Evolutionary conservation across 1,284 basidiomycete genomes (phyloP).

Genomic region (Apiotrichum porosum): DNA sequence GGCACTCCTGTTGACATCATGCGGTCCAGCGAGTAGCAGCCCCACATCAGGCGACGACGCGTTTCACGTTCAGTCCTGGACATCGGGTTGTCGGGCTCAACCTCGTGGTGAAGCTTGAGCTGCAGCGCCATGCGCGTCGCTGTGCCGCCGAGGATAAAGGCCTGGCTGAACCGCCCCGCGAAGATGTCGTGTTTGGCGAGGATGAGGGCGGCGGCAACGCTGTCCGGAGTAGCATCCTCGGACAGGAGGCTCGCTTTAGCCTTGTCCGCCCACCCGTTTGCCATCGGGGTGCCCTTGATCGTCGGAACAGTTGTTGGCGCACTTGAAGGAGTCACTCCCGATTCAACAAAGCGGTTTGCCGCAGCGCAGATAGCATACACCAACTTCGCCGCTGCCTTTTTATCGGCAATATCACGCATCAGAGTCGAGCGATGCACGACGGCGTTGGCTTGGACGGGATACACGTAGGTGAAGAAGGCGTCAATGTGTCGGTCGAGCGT

Average conservation of each 20-base stretch:
- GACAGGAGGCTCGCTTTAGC: constrained; percentile 13
- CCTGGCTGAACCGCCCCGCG: constrained; percentile 14
- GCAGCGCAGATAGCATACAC: constrained; percentile 19
- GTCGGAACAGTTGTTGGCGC: background rate
- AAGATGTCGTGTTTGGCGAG: constrained; percentile 25
- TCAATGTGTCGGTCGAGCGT: constrained; percentile 19
- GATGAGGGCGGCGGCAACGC: constrained; percentile 19
- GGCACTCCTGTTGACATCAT: constrained; percentile 23
- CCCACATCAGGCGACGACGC: constrained; percentile 20
- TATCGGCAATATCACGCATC: constrained; percentile 14
- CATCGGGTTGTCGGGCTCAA: constrained; percentile 2
- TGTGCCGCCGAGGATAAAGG: constrained; percentile 12
- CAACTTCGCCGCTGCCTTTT: constrained; percentile 9
- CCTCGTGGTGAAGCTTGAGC: constrained; percentile 15
- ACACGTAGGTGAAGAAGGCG: constrained; percentile 20
- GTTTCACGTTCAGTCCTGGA: constrained; percentile 18
- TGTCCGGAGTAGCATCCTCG: constrained; percentile 17
- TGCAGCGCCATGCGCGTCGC: constrained; percentile 19
- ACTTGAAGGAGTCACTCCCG: background rate
- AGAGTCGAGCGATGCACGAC: constrained; percentile 19
- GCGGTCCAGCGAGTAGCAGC: constrained; percentile 22
- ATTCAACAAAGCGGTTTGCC: constrained; percentile 13
- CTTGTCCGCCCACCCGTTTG: constrained; percentile 17
- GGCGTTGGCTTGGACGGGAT: constrained; percentile 21
- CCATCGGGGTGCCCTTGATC: background rate